These are phyloP conservation scores for Ustilago esculenta DNA, from an alignment of 1,284 basidiomycete genomes.

Conservation along the genomic window DNA sequence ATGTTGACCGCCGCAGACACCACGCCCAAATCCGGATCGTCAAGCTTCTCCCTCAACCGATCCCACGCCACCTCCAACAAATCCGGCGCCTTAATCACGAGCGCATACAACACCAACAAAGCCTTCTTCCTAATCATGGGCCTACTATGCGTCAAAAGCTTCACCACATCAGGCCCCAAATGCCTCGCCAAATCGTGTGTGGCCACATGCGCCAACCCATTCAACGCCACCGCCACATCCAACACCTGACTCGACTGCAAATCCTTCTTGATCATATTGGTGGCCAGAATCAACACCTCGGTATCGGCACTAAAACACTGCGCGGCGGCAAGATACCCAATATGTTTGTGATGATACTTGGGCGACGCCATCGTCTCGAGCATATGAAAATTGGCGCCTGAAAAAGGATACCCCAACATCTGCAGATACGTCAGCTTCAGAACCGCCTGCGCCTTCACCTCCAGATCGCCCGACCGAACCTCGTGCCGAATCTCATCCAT, in stretches of 20 bases:
- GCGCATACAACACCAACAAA: slow-evolving; percentile 77
- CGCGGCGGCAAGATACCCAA: slow-evolving; percentile 92
- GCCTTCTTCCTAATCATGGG: slow-evolving; percentile 86
- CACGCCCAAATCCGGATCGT: slow-evolving; percentile 73
- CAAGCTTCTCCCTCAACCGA: slow-evolving; percentile 77
- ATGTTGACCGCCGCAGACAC: slow-evolving; percentile 92
- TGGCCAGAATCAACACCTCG: slow-evolving; percentile 96
- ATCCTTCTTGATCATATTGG: slow-evolving; percentile 98
- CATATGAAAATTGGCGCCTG: slow-evolving; percentile 75
- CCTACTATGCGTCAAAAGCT: slow-evolving; percentile 89
- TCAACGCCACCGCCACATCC: slow-evolving; percentile 83
- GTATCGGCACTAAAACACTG: slow-evolving; percentile 94
- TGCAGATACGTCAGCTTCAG: slow-evolving; percentile 96
- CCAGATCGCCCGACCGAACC: slow-evolving; percentile 93
- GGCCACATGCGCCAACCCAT: slow-evolving; percentile 87
- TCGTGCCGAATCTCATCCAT: slow-evolving; percentile 83
- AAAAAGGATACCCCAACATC: slow-evolving; percentile 78
- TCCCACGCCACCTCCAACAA: slow-evolving; percentile 57
- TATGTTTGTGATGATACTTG: slow-evolving; percentile 88
- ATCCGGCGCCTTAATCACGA: slow-evolving; percentile 57
- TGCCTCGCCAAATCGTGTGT: slow-evolving; percentile 89
- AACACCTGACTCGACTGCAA: slow-evolving; percentile 77
- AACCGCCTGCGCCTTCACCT: slow-evolving; percentile 91
- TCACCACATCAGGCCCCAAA: slow-evolving; percentile 83
- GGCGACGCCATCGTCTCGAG: slow-evolving; percentile 97